These are phyloP conservation scores for Colletotrichum lini DNA, from an alignment of 2,329 filamentous ascomycete genomes.

Conservation along the genomic window DNA sequence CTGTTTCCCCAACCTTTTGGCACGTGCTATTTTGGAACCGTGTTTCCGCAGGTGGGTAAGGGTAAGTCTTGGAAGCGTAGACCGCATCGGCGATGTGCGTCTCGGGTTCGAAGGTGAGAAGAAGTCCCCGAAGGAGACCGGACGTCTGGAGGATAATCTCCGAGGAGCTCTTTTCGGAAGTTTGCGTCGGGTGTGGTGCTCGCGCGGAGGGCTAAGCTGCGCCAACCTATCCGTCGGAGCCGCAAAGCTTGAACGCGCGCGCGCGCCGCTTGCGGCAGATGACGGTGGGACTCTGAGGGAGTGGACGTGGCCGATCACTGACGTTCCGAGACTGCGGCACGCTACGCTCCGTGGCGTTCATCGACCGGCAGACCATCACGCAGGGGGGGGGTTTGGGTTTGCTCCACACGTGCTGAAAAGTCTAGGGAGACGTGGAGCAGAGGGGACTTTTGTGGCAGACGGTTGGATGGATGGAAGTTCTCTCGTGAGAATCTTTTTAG, in stretches of 20 bases:
- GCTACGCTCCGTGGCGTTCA: neutral
- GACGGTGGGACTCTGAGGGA: too few species aligned
- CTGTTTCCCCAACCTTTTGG: neutral
- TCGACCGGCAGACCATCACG: neutral
- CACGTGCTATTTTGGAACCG: too few species aligned
- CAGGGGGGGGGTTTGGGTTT: slow-evolving; percentile 1
- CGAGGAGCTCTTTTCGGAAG: neutral
- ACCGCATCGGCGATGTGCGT: too few species aligned
- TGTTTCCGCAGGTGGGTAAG: too few species aligned
- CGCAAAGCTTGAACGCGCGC: slow-evolving; percentile 18
- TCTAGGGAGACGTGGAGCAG: neutral
- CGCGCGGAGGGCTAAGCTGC: neutral
- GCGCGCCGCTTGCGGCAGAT: neutral
- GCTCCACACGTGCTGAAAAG: neutral
- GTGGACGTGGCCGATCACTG: slow-evolving; percentile 1
- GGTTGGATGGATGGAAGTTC: neutral
- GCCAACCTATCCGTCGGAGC: slow-evolving; percentile 10
- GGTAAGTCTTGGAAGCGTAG: too few species aligned
- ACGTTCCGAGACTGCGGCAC: slow-evolving; percentile 14
- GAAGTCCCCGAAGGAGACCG: too few species aligned
- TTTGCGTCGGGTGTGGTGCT: rapidly evolving
- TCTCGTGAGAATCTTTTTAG: neutral
- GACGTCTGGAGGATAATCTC: neutral
- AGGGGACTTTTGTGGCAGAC: neutral
- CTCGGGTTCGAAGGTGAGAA: too few species aligned